Base-by-base conservation (phyloP, 108 stramenopile species). In the Stephanodiscus triporus region DNA sequence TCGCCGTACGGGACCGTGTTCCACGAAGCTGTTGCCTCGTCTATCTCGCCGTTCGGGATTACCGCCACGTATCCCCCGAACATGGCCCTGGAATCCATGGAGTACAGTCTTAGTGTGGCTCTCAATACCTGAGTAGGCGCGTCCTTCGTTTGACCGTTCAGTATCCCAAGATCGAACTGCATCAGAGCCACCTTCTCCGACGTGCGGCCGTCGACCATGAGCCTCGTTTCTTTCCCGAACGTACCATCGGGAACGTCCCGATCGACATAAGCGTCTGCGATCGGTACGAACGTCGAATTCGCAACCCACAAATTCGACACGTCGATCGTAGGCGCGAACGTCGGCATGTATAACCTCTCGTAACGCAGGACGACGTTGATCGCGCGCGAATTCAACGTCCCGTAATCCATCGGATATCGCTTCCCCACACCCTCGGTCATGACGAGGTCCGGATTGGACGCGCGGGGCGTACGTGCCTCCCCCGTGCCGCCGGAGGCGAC, bases 101-200 rank as follows among this genome's bases (percentile, higher is more conserved):
- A 49, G 51, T 73, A 65, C 72, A 80, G 24, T 19, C 48, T 26
- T 11, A 80, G 47, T 22, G 36, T 56, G 7, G 68, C 79, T 0
- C 20, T 68, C 4, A 59, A 27, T 4, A 72, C 48, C 57, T 57
- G 38, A 4, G 20, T 19, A 0, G 70, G 70, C 22, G 40, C 60
- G 43, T 63, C 59, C 0, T 23, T 60, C 19, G 62, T 58, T 32
- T 66, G 51, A 8, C 68, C 51, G 29, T 63, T 62, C 61, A 73
- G 59, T 36, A 48, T 37, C 6, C 58, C 59, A 26, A 78, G 38
- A 63, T 80, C 68, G 42, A 80, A 80, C 24, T 69, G 13, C 3
- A 80, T 16, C 30, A 80, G 53, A 6, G 68, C 17, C 0, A 73
- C 45, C 9, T 60, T 58, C n/a, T n/a, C n/a, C n/a, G n/a, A n/a